Percentiles rank a stretch among this genome's conserved stretches.
These are phyloP conservation scores for Dactylellina drechsleri DNA, from an alignment of 2,329 filamentous ascomycete species.

Conservation along the genomic window DNA sequence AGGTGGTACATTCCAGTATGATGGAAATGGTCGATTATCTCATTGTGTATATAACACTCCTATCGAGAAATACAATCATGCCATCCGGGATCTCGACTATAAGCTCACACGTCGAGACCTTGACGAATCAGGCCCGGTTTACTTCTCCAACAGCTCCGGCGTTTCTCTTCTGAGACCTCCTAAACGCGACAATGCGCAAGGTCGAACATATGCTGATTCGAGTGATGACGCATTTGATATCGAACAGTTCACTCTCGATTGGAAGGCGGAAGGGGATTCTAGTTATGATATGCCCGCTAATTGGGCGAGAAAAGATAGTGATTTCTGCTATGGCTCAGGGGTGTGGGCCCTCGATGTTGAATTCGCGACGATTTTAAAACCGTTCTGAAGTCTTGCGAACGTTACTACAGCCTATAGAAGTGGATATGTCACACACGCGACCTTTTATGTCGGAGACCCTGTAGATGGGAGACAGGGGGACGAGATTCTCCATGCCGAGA, in stretches of 20 bases:
- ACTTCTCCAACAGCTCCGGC: conserved; percentile 6
- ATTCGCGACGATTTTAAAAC: neutral
- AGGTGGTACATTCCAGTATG: conserved; percentile 8
- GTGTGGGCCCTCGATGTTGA: conserved; percentile 3
- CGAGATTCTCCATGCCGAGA: too few relatives aligned
- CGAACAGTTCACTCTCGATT: too few relatives aligned
- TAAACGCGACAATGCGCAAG: too few relatives aligned
- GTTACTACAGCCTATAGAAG: neutral
- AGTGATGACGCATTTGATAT: too few relatives aligned
- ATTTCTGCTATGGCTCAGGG: conserved; percentile 18
- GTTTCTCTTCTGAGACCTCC: too few relatives aligned
- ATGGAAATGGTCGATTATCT: conserved; percentile 3
- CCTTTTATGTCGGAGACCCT: neutral
- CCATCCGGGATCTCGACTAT: conserved; percentile 15
- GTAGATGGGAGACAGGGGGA: neutral
- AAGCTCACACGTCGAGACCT: conserved; percentile 14
- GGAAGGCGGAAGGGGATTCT: too few relatives aligned
- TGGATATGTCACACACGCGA: conserved; percentile 1
- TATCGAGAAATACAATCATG: conserved; percentile 27
- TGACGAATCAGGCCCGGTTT: neutral
- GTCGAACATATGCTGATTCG: too few relatives aligned
- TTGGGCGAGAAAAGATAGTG: neutral
- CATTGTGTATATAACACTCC: conserved; percentile 27
- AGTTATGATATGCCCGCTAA: neutral
- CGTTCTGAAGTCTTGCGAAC: conserved; percentile 1